Conservation (phyloP, 1,139 yeast species). For the Scheffersomyces parashehatae region DNA sequence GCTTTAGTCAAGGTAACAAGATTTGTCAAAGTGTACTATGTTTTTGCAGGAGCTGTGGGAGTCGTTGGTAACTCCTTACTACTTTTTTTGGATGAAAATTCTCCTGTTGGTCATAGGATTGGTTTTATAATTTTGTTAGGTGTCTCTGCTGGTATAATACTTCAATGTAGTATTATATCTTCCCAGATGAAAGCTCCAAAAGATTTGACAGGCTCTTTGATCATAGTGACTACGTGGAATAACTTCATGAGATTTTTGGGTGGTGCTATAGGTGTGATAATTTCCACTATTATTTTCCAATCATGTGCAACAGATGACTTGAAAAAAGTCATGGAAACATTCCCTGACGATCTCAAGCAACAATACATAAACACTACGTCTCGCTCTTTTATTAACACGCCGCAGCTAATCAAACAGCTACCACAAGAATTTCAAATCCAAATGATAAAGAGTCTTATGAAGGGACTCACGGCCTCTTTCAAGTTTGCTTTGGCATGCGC, state of each 20-base stretch:
- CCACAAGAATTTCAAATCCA: no score
- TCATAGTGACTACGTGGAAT: constrained; percentile 19
- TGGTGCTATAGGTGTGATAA: constrained; percentile 18
- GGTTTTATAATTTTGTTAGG: constrained; percentile 22
- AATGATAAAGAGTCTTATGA: no score
- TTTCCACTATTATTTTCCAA: constrained; percentile 17
- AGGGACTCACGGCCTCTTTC: no score
- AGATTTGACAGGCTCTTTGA: constrained; percentile 18
- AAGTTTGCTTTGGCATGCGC: no score
- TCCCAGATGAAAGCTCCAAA: constrained; percentile 24
- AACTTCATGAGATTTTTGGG: constrained; percentile 19
- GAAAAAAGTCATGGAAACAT: constrained; percentile 4
- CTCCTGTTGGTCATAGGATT: constrained; percentile 12
- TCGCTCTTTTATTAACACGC: no score
- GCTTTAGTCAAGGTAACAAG: constrained; percentile 15
- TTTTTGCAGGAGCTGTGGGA: constrained; percentile 17
- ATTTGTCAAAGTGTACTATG: constrained; percentile 15
- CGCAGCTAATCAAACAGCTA: no score
- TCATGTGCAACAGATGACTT: constrained; percentile 4
- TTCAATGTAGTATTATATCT: constrained; percentile 20
- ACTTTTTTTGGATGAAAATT: constrained; percentile 13
- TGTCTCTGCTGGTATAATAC: constrained; percentile 19
- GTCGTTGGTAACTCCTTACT: constrained; percentile 19
- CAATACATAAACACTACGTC: constrained; percentile 2
- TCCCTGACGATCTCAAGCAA: constrained; percentile 4